Evolutionary conservation across 768 basidiomycete species (phyloP).

Genomic region (Boletellus ananas): DNA sequence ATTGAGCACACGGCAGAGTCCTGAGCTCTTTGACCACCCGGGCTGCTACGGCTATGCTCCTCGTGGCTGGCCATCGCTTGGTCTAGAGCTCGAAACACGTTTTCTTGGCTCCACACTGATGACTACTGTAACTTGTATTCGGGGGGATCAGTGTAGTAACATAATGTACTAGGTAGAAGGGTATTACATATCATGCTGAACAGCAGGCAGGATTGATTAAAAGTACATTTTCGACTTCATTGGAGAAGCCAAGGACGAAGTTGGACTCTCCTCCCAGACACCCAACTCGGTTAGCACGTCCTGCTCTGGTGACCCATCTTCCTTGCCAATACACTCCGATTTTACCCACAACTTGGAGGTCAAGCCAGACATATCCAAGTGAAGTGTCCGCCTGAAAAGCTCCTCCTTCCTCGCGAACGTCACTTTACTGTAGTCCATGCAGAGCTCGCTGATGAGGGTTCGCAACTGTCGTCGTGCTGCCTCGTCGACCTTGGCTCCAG

Average conservation of each 20-base stretch:
- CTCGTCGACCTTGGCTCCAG: not conserved
- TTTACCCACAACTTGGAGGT: constrained; percentile 6
- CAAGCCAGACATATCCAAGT: constrained; percentile 13
- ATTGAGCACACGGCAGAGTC: no score
- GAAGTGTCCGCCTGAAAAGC: constrained; percentile 12
- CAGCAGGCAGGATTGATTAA: not conserved
- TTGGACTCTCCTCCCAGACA: constrained; percentile 14
- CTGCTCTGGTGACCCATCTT: not conserved
- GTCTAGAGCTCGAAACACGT: no score
- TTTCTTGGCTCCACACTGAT: no score
- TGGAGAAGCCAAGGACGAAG: not conserved
- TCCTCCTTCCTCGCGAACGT: constrained; percentile 3
- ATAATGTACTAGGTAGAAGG: not conserved
- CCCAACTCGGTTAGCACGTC: constrained; percentile 19
- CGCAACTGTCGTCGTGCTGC: constrained; percentile 6
- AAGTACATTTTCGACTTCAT: not conserved
- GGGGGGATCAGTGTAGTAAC: not conserved
- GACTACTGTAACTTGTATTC: no score
- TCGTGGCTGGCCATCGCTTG: no score
- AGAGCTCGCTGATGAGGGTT: constrained; percentile 17
- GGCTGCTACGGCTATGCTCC: no score
- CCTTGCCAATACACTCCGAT: constrained; percentile 2
- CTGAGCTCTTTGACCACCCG: no score
- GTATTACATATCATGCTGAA: not conserved
- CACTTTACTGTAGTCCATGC: constrained; percentile 20